These are phyloP conservation scores for Thozetella sp. DNA, from an alignment of 495 filamentous ascomycete genomes.

Conservation along the genomic window DNA sequence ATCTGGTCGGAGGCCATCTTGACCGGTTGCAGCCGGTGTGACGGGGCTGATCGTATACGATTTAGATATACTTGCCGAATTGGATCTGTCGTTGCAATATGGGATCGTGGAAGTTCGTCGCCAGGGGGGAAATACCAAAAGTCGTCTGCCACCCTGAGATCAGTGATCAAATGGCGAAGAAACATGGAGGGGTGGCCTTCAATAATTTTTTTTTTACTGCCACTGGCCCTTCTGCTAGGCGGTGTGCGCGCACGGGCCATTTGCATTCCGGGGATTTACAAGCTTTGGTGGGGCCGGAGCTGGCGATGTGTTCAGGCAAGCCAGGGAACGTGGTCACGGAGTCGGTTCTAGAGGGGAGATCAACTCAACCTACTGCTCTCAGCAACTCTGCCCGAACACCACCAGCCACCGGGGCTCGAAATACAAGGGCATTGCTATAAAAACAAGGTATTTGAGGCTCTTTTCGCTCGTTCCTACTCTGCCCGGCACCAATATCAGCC, in stretches of 20 bases:
- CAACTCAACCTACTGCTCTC: no score
- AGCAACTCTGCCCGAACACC: no score
- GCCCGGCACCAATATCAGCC: no score
- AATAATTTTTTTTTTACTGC: neutral
- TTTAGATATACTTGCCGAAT: neutral
- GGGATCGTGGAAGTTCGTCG: neutral
- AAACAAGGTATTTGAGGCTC: no score
- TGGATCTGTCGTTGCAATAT: neutral
- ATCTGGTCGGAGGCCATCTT: constrained; percentile 80
- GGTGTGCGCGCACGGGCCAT: neutral
- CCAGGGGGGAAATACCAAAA: neutral
- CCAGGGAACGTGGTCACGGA: no score
- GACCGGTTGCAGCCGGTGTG: neutral
- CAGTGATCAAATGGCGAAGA: neutral
- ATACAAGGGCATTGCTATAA: no score
- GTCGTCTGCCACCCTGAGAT: no score
- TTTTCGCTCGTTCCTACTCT: no score
- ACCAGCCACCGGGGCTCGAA: no score
- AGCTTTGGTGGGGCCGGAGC: neutral
- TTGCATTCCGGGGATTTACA: neutral
- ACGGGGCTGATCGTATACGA: neutral
- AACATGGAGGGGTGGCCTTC: neutral
- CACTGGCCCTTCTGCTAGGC: neutral
- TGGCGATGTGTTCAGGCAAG: constrained; percentile 1
- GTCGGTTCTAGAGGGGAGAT: no score